A percentile compares a stretch with the other conserved stretches of the same genome.
Evolutionary conservation across 2,329 filamentous ascomycete genomes (phyloP).

Genomic region (Sclerotinia minor): DNA sequence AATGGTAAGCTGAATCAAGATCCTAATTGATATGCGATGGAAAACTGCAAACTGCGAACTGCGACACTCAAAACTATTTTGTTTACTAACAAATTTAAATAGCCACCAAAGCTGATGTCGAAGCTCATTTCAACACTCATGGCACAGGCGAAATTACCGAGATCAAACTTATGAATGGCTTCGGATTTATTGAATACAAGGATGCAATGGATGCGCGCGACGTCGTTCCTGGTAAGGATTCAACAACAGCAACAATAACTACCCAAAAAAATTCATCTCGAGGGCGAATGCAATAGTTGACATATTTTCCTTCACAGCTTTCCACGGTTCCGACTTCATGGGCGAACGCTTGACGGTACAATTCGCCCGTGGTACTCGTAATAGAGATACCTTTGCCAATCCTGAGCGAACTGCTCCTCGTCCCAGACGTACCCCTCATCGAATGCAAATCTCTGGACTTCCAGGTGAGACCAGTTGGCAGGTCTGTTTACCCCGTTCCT

Average conservation of each 20-base stretch:
- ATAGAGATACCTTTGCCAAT: conserved; percentile 61
- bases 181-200: conserved; percentile 99
- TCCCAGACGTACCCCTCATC: conserved; percentile 89
- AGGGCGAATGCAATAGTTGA: conserved; percentile 21
- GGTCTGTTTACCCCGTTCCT: conserved; percentile 79
- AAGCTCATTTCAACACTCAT: conserved; percentile 92
- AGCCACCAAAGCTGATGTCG: conserved; percentile 97
- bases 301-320: conserved; percentile 38
- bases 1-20: conserved; percentile 66
- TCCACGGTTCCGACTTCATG: conserved; percentile 98
- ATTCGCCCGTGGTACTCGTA: conserved; percentile 86
- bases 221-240: conserved; percentile 84
- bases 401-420: conserved; percentile 70
- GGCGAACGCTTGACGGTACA: conserved; percentile 96
- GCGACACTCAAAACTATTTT: neutral
- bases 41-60: no score
- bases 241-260: conserved; percentile 26
- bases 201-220: conserved; percentile 97
- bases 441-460: conserved; percentile 97
- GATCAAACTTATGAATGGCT: conserved; percentile 99
- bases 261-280: conserved; percentile 28
- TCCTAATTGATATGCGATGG: neutral
- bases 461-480: conserved; percentile 99
- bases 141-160: conserved; percentile 97
- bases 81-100: conserved; percentile 30